Percentiles rank a stretch among this genome's conserved stretches.
Conservation (phyloP, 164 flowering plant species). For the Tetrastigma voinierianum region DNA sequence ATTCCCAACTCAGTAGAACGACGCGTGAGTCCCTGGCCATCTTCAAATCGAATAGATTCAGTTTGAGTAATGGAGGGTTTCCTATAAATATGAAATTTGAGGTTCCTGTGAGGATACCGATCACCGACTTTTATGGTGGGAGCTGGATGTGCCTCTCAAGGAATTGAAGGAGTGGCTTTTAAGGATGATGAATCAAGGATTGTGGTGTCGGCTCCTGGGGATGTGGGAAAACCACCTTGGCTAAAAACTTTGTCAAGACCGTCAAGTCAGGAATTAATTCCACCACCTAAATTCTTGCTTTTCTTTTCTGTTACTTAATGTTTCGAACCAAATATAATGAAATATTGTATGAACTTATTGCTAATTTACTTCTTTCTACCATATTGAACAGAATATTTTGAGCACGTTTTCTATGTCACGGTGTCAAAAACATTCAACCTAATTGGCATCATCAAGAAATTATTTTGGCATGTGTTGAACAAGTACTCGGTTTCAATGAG, state of each 20-base stretch:
- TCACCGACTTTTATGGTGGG: slow-evolving; percentile 2
- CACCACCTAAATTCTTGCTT: too few species aligned
- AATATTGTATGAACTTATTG: too few species aligned
- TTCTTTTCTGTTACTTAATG: too few species aligned
- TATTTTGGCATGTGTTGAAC: slow-evolving; percentile 8
- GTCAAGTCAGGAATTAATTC: neutral
- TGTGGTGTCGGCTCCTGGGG: neutral
- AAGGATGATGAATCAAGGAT: neutral
- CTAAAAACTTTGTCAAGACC: neutral
- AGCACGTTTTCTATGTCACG: slow-evolving; percentile 31
- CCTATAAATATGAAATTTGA: too few species aligned
- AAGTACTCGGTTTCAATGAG: slow-evolving; percentile 17
- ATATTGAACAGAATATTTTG: slow-evolving; percentile 19
- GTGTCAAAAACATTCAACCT: slow-evolving; percentile 20
- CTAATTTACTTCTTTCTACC: too few species aligned
- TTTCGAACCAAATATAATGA: too few species aligned
- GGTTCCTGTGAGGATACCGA: too few species aligned
- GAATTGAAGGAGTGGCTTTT: neutral
- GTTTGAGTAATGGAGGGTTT: too few species aligned
- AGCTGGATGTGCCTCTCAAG: neutral
- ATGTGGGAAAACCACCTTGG: slow-evolving; percentile 4
- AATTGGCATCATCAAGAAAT: slow-evolving; percentile 11
- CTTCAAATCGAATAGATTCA: too few species aligned
- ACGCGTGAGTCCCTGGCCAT: too few species aligned
- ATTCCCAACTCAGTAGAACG: too few species aligned